A percentile compares a stretch with the other conserved stretches of the same genome.
These are phyloP conservation scores for Gossypium herbaceum DNA, from an alignment of 345 rosid genomes.

Conservation along the genomic window DNA sequence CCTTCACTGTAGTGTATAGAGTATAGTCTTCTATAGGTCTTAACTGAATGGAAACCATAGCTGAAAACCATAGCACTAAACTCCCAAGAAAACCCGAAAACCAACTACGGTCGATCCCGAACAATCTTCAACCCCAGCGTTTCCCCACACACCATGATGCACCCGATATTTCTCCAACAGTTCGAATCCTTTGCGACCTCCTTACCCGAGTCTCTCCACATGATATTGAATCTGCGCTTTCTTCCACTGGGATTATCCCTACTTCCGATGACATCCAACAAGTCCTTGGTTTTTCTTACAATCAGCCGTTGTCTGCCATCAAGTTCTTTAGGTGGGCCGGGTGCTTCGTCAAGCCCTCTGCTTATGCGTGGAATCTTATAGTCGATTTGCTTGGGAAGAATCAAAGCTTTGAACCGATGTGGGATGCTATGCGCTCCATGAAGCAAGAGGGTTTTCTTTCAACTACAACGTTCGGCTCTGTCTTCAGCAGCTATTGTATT, in stretches of 20 bases:
- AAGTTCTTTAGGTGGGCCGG: conserved; percentile 56
- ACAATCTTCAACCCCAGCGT: conserved; percentile 17
- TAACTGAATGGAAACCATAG: neutral
- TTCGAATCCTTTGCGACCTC: conserved; percentile 32
- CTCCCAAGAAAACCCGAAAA: neutral
- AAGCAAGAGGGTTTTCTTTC: conserved; percentile 34
- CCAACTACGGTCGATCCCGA: conserved; percentile 10
- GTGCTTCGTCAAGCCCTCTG: conserved; percentile 25
- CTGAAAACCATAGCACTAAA: neutral
- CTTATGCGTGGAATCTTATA: conserved; percentile 47
- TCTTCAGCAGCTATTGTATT: conserved; percentile 42
- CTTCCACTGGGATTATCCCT: conserved; percentile 29
- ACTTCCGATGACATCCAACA: conserved; percentile 34
- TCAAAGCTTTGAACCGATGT: conserved; percentile 47
- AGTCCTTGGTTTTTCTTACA: conserved; percentile 42
- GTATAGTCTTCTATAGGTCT: neutral
- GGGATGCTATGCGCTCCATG: conserved; percentile 57
- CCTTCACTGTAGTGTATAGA: too few relatives aligned
- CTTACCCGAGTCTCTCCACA: conserved; percentile 26
- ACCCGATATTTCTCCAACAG: conserved; percentile 30
- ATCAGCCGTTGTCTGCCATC: conserved; percentile 34
- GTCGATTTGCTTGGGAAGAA: conserved; percentile 60
- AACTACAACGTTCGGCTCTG: conserved; percentile 28
- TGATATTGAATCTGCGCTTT: conserved; percentile 37
- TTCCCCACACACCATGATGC: conserved; percentile 28